phyloP scores from a whole-genome alignment of 208 protist genomes.

The Wallacemonas sp. region DNA sequence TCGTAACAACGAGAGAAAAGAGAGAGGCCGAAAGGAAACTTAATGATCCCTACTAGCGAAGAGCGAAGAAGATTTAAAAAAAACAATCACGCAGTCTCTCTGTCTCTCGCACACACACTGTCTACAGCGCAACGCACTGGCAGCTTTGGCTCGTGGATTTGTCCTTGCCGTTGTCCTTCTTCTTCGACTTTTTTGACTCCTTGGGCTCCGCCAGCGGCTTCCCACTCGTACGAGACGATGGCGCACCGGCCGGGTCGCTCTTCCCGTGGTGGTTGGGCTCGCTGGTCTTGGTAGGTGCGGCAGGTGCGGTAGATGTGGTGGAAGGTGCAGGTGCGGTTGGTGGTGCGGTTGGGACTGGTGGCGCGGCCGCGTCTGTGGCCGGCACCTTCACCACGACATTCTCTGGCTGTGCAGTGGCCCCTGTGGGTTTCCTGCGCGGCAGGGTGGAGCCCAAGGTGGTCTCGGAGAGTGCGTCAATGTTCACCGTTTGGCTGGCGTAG shows the following conservation, averaged over 20 bases:
- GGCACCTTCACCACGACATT: conserved; percentile 1
- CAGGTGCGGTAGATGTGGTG: too few species aligned
- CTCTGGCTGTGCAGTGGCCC: background rate
- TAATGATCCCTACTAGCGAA: too few species aligned
- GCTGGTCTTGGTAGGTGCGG: too few species aligned
- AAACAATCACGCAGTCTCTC: too few species aligned
- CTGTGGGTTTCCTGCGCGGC: background rate
- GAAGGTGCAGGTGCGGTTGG: too few species aligned
- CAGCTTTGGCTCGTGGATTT: background rate
- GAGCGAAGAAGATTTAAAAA: too few species aligned
- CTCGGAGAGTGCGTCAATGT: conserved; percentile 8
- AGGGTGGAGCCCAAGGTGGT: background rate
- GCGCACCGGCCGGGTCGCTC: background rate
- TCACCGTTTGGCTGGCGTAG: conserved; percentile 12
- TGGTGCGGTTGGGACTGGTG: too few species aligned
- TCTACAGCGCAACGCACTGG: conserved; percentile 2
- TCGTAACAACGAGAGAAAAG: too few species aligned
- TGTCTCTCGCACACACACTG: too few species aligned
- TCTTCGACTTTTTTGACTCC: background rate
- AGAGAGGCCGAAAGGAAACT: too few species aligned
- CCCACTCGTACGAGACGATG: background rate
- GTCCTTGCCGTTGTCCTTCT: conserved; percentile 14
- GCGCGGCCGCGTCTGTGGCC: background rate
- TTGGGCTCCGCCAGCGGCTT: conserved; percentile 2
- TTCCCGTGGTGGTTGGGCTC: too few species aligned